These are phyloP conservation scores for Yarrowia divulgata DNA, from an alignment of 805 yeast genomes.

Conservation along the genomic window DNA sequence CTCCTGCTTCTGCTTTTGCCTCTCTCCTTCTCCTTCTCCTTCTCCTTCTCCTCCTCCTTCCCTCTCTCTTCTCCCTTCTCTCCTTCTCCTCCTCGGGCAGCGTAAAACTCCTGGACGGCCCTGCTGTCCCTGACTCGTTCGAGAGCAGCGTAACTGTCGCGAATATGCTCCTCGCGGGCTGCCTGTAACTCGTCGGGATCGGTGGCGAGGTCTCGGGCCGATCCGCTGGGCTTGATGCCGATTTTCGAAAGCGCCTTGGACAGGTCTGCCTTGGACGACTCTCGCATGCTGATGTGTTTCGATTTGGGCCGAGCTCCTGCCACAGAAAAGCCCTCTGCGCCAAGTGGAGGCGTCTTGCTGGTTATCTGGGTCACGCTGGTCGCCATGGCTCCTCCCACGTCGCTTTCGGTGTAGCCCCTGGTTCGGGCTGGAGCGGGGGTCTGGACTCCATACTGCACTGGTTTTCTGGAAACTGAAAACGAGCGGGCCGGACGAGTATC, in stretches of 20 bases:
- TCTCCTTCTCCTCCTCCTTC: not conserved
- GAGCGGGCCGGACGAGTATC: constrained; percentile 10
- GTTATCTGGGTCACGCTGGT: not conserved
- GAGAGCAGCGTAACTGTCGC: constrained; percentile 36
- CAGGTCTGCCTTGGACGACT: constrained; percentile 26
- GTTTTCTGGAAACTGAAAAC: constrained; percentile 26
- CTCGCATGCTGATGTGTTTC: constrained; percentile 25
- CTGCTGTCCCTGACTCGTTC: constrained; percentile 10
- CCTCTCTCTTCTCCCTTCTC: not conserved
- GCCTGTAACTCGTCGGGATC: constrained; percentile 17
- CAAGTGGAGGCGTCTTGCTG: constrained; percentile 9
- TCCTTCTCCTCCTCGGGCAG: not conserved
- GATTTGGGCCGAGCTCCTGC: constrained; percentile 22
- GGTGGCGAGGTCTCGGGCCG: not conserved
- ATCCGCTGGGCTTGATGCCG: constrained; percentile 28
- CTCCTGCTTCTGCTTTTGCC: not conserved
- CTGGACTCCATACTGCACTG: constrained; percentile 27
- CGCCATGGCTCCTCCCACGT: not conserved
- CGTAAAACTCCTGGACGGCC: constrained; percentile 27
- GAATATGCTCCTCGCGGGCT: constrained; percentile 25
- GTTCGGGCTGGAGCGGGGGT: constrained; percentile 15
- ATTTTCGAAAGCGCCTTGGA: constrained; percentile 34
- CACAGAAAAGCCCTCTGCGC: constrained; percentile 14
- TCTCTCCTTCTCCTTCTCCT: not conserved
- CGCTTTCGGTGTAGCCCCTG: constrained; percentile 33